Evolutionary conservation across 2,329 filamentous ascomycete species (phyloP).

Genomic region (Sporothrix luriei): DNA sequence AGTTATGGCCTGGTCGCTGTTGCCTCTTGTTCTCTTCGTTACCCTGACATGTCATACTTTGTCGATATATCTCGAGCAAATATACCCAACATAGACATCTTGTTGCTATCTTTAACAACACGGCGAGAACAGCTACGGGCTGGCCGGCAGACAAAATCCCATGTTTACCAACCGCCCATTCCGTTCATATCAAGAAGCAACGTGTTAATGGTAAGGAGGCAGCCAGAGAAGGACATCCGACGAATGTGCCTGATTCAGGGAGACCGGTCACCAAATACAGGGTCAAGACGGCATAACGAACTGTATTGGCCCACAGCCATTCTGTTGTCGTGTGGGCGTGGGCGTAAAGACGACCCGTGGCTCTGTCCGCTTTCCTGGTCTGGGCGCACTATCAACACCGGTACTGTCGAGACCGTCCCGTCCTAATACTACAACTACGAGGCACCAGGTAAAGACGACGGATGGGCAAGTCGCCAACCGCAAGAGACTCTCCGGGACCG

Average conservation of each 20-base stretch:
- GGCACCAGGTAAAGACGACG: neutral
- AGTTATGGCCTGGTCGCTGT: neutral
- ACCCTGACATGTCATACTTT: too few relatives aligned
- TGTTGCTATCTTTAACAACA: too few relatives aligned
- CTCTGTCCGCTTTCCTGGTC: neutral
- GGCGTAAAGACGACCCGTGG: neutral
- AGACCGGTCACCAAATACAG: neutral
- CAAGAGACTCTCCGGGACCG: neutral
- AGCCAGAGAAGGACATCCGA: neutral
- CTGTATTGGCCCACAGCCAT: neutral
- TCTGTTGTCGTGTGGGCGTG: neutral
- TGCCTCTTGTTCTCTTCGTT: neutral
- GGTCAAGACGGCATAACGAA: slow-evolving; percentile 12
- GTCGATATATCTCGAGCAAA: slow-evolving; percentile 2
- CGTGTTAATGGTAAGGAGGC: neutral
- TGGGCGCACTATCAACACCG: neutral
- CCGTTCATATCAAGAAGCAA: neutral
- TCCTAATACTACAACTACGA: neutral
- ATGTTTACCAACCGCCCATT: neutral
- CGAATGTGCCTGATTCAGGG: neutral
- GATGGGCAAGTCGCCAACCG: neutral
- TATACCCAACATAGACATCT: neutral
- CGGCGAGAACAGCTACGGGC: neutral
- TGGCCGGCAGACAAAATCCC: neutral
- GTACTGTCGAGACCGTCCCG: neutral